phyloP scores from a whole-genome alignment of 2,329 filamentous ascomycete species.

The Penicillium sp. region DNA sequence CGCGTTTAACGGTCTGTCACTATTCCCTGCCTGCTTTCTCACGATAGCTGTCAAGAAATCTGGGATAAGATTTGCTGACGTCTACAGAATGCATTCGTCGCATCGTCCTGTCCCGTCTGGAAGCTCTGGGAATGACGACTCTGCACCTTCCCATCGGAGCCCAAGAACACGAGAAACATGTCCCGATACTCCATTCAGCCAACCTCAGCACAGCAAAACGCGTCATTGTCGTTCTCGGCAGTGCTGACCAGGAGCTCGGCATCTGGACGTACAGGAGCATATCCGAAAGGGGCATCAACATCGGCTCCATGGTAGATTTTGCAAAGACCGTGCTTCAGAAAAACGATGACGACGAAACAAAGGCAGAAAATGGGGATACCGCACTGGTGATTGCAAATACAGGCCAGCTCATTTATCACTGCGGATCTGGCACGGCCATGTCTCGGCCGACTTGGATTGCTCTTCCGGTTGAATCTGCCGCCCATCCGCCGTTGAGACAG shows the following conservation, averaged over 20 bases:
- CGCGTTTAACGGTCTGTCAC: constrained; percentile 69
- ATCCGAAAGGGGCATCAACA: constrained; percentile 61
- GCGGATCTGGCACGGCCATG: constrained; percentile 58
- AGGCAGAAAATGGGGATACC: constrained; percentile 17
- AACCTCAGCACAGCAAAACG: constrained; percentile 57
- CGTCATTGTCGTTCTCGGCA: constrained; percentile 71
- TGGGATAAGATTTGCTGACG: not conserved
- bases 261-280: constrained; percentile 67
- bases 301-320: constrained; percentile 67
- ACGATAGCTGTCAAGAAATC: not conserved
- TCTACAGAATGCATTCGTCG: constrained; percentile 57
- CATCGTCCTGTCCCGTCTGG: constrained; percentile 61
- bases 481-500: constrained; percentile 54
- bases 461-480: constrained; percentile 60
- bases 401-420: constrained; percentile 74
- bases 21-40: constrained; percentile 18
- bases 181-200: constrained; percentile 64
- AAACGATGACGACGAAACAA: constrained; percentile 3
- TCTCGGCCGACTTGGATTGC: constrained; percentile 55
- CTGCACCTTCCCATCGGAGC: constrained; percentile 59
- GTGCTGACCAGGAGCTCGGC: constrained; percentile 67
- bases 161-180: constrained; percentile 50
- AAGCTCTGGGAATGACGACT: constrained; percentile 56
- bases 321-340: constrained; percentile 44
- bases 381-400: constrained; percentile 70